Evolutionary conservation across 306 rosid genomes (phyloP).

Genomic region (Malus sieversii): DNA sequence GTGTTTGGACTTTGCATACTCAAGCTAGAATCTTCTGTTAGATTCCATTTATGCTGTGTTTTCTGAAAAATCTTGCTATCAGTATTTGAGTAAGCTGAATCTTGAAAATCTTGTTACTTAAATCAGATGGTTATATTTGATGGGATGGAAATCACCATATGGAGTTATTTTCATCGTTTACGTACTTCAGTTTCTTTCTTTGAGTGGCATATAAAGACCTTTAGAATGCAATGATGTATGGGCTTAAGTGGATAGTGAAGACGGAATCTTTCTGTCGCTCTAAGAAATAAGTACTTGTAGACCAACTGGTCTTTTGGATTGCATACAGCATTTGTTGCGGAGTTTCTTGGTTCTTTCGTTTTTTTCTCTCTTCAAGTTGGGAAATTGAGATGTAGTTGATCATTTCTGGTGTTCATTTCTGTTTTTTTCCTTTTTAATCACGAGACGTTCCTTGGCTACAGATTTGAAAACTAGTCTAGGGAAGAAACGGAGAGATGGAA

Average conservation of each 20-base stretch:
- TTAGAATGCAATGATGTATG: background rate
- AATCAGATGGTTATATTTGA: background rate
- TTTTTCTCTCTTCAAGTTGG: background rate
- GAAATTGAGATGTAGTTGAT: background rate
- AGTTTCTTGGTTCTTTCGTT: background rate
- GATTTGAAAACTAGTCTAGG: conserved; percentile 82
- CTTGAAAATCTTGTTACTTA: background rate
- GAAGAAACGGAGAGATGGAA: conserved; percentile 82
- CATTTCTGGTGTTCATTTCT: background rate
- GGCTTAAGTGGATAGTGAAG: background rate
- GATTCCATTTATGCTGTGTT: background rate
- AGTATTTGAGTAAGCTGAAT: background rate
- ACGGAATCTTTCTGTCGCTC: background rate
- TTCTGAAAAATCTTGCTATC: background rate
- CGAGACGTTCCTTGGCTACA: conserved; percentile 20
- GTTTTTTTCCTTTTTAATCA: background rate
- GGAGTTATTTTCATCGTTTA: background rate
- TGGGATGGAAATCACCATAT: background rate
- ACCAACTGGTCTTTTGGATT: background rate
- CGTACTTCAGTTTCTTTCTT: background rate
- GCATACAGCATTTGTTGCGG: background rate
- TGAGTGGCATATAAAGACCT: background rate
- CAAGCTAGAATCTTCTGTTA: background rate
- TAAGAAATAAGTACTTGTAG: background rate
- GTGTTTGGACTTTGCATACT: background rate